Percentiles rank a stretch among this genome's conserved stretches.
phyloP scores from a whole-genome alignment of 208 protist species.

The Sergeia podlipaevii region DNA sequence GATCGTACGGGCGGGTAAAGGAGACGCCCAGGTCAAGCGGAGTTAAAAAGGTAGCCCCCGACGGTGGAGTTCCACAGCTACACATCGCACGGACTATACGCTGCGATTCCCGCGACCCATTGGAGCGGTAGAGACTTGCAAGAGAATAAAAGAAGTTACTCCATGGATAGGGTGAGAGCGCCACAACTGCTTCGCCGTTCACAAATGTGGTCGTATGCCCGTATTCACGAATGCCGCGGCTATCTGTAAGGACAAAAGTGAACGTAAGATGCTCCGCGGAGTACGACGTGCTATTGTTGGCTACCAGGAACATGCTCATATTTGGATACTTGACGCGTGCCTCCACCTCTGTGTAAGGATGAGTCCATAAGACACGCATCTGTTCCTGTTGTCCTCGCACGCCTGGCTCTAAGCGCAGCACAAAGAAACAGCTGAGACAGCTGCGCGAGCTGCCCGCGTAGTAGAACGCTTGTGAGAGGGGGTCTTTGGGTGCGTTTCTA shows the following conservation, averaged over 20 bases:
- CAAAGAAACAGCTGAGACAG: conserved; percentile 48
- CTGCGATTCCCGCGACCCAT: conserved; percentile 34
- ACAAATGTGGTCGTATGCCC: conserved; percentile 61
- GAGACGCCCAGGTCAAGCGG: conserved; percentile 31
- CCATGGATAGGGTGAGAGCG: conserved; percentile 71
- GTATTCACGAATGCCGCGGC: conserved; percentile 66
- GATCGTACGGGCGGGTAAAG: conserved; percentile 70
- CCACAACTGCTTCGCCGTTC: conserved; percentile 62
- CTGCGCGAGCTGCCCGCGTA: conserved; percentile 47
- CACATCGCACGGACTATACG: conserved; percentile 43
- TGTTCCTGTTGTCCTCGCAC: no score
- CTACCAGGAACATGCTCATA: conserved; percentile 54
- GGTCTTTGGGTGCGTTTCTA: no score
- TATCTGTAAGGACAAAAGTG: conserved; percentile 80
- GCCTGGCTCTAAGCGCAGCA: conserved; percentile 23
- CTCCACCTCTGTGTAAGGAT: conserved; percentile 30
- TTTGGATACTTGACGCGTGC: conserved; percentile 46
- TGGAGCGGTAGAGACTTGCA: conserved; percentile 44
- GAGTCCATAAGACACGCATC: conserved; percentile 54
- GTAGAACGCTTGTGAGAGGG: conserved; percentile 48
- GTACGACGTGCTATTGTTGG: conserved; percentile 44
- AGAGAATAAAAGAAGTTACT: conserved; percentile 79
- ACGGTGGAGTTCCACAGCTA: conserved; percentile 51
- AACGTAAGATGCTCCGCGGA: conserved; percentile 49
- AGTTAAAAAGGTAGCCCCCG: conserved; percentile 49